Base-by-base conservation (phyloP, 2,329 filamentous ascomycete species). In the Exophiala sp. region DNA sequence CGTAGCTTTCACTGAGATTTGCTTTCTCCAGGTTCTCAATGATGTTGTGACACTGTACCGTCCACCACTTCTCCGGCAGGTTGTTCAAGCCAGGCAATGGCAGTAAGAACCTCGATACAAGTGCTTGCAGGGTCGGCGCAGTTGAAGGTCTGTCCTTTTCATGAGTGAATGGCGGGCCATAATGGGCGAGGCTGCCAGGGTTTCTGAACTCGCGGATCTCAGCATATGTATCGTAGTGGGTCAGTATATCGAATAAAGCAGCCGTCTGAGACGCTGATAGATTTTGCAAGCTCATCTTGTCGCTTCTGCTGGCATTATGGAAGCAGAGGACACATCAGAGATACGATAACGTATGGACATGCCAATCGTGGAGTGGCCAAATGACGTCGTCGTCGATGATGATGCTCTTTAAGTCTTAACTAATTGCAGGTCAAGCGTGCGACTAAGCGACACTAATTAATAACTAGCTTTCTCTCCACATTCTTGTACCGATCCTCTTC, bases 1-100 rank as follows among this genome's bases (percentile, higher is more conserved):
- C 88, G 65, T 91, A 92, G 66, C 86, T 90, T 68, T 92, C 88
- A 1, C 86, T 90, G 32, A 92, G 73, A 47, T 89, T 83, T 1
- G 83, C 86, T 32, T 84, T 78, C 7, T 79, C 84, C 50, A 92
- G 73, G 63, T 82, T 77, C 62, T 74, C 71, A 62, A 89, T 73
- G 12, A 89, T 68, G 1, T 78, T 77, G 60, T 82, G 78, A 20
- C 86, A 74, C 41, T 81, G 77, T n/a, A 77, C 73, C 33, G 75
- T 76, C 85, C 86, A 90, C 68, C 88, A 89, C 2, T 81, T 80
- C 1, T 73, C 66, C 0, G 82, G 77, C 2, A 92, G 74, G 55
- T 84, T 80, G 47, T 78, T 77, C 36, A 89, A 69, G 0, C 85
- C 87, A 0, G 88, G 88, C 16, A 89, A 74, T 1, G 78, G 77